phyloP scores from a whole-genome alignment of 1,139 yeast species.

The Yamadazyma buinensis region DNA sequence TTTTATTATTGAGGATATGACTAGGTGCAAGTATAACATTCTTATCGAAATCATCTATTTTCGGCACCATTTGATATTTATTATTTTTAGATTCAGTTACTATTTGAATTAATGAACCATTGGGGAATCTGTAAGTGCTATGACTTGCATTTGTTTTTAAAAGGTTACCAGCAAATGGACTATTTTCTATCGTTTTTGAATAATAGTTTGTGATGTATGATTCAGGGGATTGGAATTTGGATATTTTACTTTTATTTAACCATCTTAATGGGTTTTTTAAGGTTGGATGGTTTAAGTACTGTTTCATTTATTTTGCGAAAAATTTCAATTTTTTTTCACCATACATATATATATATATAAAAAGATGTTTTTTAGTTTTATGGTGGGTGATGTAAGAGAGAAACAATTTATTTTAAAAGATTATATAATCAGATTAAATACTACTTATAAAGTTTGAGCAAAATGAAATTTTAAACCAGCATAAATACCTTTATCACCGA shows the following conservation, averaged over 20 bases:
- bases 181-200: too few relatives aligned
- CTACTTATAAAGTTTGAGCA: constrained; percentile 3
- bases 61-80: constrained; percentile 1
- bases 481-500: constrained; percentile 85
- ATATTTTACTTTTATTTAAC: constrained; percentile 4
- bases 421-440: not conserved
- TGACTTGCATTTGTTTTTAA: constrained; percentile 10
- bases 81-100: constrained; percentile 2
- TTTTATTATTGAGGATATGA: constrained; percentile 11
- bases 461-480: constrained; percentile 48
- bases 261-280: constrained; percentile 7
- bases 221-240: constrained; percentile 7
- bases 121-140: constrained; percentile 10
- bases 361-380: too few relatives aligned
- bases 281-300: constrained; percentile 11
- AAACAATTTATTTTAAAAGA: too few relatives aligned
- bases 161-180: constrained; percentile 12
- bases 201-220: too few relatives aligned
- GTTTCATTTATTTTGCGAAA: too few relatives aligned
- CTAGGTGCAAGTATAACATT: constrained; percentile 4
- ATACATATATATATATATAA: too few relatives aligned
- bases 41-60: not conserved
- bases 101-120: constrained; percentile 10
- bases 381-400: not conserved
- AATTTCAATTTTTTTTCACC: too few relatives aligned